Conservation (phyloP, 441 rosid genomes). For the Omphalea diandra region DNA sequence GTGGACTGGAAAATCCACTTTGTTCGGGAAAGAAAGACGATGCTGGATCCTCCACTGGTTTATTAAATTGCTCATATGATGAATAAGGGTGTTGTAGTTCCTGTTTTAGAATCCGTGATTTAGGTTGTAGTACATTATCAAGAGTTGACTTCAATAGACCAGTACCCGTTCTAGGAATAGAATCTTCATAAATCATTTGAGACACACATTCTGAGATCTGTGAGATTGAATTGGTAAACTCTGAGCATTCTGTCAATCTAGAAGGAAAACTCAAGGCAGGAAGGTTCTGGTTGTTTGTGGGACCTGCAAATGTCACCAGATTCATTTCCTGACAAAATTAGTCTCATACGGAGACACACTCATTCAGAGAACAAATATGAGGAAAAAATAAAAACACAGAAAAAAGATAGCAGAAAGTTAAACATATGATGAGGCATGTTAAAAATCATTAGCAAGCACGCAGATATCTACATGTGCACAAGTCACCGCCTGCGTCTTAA, state of each 20-base stretch:
- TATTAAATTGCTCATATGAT: constrained; percentile 16
- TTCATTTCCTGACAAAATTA: constrained; percentile 11
- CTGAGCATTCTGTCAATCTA: constrained; percentile 8
- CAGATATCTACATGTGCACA: not conserved
- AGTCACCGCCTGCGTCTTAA: not conserved
- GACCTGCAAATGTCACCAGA: constrained; percentile 16
- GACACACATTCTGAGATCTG: constrained; percentile 18
- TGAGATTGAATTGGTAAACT: constrained; percentile 16
- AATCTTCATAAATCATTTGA: constrained; percentile 13
- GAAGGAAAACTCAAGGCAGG: constrained; percentile 16
- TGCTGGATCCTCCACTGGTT: constrained; percentile 15
- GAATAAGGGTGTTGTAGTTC: constrained; percentile 17
- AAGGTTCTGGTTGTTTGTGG: constrained; percentile 9
- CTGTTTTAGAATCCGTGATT: constrained; percentile 17
- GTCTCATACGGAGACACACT: not conserved
- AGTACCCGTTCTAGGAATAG: constrained; percentile 10
- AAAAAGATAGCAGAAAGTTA: not conserved
- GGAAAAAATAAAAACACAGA: not conserved
- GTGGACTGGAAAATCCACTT: too few species aligned
- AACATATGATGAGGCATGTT: not conserved
- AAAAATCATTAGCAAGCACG: not conserved
- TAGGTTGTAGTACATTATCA: constrained; percentile 16
- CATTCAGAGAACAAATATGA: not conserved
- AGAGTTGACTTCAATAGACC: constrained; percentile 13
- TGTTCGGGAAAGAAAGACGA: constrained; percentile 5